Evolutionary conservation across 768 basidiomycete species (phyloP).

Genomic region (Suillus cothurnatus): DNA sequence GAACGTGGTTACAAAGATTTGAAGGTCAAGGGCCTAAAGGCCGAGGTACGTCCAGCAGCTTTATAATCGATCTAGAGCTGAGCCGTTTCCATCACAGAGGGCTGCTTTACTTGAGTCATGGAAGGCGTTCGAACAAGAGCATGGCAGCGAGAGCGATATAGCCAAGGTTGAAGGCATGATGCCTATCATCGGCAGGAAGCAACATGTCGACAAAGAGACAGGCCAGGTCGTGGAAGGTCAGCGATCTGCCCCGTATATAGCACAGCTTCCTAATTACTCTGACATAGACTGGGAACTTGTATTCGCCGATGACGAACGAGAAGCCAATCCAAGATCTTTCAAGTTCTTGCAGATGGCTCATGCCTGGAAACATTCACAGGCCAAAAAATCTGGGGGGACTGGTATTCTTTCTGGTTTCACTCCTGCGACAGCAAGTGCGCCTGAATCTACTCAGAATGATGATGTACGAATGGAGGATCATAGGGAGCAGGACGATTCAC

Average conservation of each 20-base stretch:
- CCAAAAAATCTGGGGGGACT: constrained; percentile 39
- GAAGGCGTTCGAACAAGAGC: constrained; percentile 88
- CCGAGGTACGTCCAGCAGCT: constrained; percentile 61
- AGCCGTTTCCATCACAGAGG: constrained; percentile 53
- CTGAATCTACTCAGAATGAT: constrained; percentile 10
- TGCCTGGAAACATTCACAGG: constrained; percentile 74
- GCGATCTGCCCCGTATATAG: constrained; percentile 21
- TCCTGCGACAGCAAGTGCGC: constrained; percentile 34
- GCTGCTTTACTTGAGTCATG: constrained; percentile 91
- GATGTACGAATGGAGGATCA: constrained; percentile 29
- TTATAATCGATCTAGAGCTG: not conserved
- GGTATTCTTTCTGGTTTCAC: constrained; percentile 51
- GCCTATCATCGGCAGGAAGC: constrained; percentile 86
- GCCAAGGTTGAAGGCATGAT: constrained; percentile 89
- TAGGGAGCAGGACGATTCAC: constrained; percentile 35
- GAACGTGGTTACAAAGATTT: constrained; percentile 88
- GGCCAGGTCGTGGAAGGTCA: constrained; percentile 86
- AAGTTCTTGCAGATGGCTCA: constrained; percentile 96
- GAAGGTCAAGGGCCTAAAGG: constrained; percentile 78
- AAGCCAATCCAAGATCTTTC: constrained; percentile 90
- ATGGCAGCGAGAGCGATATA: constrained; percentile 74
- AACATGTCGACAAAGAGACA: constrained; percentile 81
- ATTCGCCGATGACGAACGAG: constrained; percentile 95
- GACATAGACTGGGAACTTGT: constrained; percentile 89
- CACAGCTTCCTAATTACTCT: constrained; percentile 6